phyloP scores from a whole-genome alignment of 441 rosid genomes.

The Croton laevigatus region DNA sequence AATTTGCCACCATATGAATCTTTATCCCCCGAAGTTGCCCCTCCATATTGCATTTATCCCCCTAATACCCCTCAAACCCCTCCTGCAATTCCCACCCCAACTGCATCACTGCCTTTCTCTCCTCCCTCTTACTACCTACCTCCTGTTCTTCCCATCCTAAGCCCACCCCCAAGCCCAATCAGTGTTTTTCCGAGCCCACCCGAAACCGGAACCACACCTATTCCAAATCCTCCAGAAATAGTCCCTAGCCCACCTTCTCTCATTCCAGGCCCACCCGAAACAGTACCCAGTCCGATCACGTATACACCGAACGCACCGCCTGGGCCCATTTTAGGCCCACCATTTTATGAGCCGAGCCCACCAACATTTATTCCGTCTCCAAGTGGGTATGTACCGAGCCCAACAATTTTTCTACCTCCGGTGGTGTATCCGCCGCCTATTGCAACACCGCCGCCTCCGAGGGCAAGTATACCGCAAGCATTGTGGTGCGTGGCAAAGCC shows the following conservation, averaged over 20 bases:
- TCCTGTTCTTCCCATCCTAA: constrained; percentile 37
- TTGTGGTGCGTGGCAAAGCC: constrained; percentile 95
- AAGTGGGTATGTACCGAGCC: constrained; percentile 40
- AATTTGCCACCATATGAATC: constrained; percentile 63
- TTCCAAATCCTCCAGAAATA: constrained; percentile 37
- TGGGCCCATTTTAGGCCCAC: constrained; percentile 26
- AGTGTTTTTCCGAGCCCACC: constrained; percentile 26
- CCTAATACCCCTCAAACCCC: constrained; percentile 51
- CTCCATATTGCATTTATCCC: constrained; percentile 63
- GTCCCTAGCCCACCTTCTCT: constrained; percentile 43
- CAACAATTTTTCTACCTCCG: constrained; percentile 59
- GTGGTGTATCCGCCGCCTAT: constrained; percentile 72
- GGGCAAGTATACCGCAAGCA: constrained; percentile 34
- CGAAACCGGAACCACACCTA: neutral
- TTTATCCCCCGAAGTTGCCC: constrained; percentile 49
- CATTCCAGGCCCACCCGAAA: constrained; percentile 28
- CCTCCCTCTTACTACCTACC: constrained; percentile 25
- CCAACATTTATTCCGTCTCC: constrained; percentile 42
- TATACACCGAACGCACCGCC: constrained; percentile 5
- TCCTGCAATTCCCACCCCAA: constrained; percentile 25
- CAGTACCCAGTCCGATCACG: too few relatives aligned
- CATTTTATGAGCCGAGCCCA: constrained; percentile 39
- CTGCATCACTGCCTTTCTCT: constrained; percentile 18
- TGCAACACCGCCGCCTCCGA: constrained; percentile 62
- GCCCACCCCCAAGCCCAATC: constrained; percentile 39